A percentile compares a stretch with the other conserved stretches of the same genome.
phyloP scores from a whole-genome alignment of 352 stramenopile genomes.

The Phytophthora citrophthora region DNA sequence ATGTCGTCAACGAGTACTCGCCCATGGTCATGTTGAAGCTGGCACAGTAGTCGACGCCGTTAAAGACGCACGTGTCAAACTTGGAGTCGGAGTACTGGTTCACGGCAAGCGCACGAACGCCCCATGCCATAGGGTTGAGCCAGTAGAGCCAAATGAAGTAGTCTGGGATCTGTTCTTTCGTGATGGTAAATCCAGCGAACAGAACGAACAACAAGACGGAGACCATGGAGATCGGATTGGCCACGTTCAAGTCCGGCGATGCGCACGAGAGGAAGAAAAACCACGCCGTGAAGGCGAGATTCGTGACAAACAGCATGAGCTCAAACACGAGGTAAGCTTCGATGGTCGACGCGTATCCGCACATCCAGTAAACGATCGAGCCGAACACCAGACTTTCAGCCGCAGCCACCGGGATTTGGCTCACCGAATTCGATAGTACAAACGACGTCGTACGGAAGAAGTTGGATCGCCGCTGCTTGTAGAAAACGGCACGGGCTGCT shows the following conservation, averaged over 20 bases:
- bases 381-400: constrained; percentile 55
- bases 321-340: constrained; percentile 27
- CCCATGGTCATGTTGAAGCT: constrained; percentile 3
- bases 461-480: constrained; percentile 16
- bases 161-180: constrained; percentile 17
- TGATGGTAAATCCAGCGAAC: constrained; percentile 14
- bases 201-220: constrained; percentile 16
- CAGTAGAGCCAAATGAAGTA: constrained; percentile 21
- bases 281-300: constrained; percentile 29
- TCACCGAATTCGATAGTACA: constrained; percentile 9
- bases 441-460: constrained; percentile 14
- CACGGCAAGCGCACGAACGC: constrained; percentile 11
- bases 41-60: constrained; percentile 3
- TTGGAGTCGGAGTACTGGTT: constrained; percentile 17
- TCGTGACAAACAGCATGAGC: constrained; percentile 58
- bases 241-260: constrained; percentile 21
- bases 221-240: constrained; percentile 17
- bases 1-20: constrained; percentile 6
- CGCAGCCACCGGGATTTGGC: constrained; percentile 4
- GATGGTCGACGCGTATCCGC: constrained; percentile 38
- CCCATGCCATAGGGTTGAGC: constrained; percentile 11
- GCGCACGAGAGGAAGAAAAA: constrained; percentile 36
- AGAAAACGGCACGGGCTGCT: constrained; percentile 42
- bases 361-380: constrained; percentile 42
- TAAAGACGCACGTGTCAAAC: constrained; percentile 8